phyloP scores from a whole-genome alignment of 768 basidiomycete species.

The Lactarius akahatsu region DNA sequence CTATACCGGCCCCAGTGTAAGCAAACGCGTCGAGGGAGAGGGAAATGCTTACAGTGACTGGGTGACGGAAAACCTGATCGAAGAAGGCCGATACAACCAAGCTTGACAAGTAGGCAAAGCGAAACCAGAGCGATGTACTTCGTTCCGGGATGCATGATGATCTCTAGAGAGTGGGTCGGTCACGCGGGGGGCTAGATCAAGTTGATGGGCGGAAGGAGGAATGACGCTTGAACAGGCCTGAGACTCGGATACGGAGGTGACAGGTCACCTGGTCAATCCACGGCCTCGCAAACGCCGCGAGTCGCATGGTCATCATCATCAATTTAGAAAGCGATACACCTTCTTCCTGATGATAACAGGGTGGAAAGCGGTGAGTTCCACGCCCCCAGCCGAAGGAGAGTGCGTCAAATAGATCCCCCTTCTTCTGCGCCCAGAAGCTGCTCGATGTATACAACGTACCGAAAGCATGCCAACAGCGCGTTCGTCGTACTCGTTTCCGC shows the following conservation, averaged over 20 bases:
- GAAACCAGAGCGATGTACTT: constrained; percentile 4
- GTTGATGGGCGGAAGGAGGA: neutral
- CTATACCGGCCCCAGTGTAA: no score
- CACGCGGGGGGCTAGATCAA: neutral
- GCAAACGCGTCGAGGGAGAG: neutral
- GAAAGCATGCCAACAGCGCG: neutral
- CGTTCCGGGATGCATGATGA: neutral
- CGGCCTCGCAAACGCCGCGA: neutral
- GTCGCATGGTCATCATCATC: neutral
- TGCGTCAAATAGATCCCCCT: neutral
- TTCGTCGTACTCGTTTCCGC: constrained; percentile 1
- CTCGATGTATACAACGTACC: neutral
- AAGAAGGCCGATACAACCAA: constrained; percentile 14
- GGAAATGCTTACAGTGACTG: neutral
- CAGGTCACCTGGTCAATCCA: neutral
- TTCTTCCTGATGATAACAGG: neutral
- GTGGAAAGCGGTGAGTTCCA: neutral
- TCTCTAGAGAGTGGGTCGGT: neutral
- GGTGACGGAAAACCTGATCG: neutral
- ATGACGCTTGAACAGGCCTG: neutral
- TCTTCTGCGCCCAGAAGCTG: neutral
- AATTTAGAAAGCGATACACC: neutral
- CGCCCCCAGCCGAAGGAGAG: neutral
- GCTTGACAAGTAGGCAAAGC: constrained; percentile 13
- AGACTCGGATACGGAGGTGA: neutral